Conservation (phyloP, 768 basidiomycete species). For the Tricholoma flavovirens region DNA sequence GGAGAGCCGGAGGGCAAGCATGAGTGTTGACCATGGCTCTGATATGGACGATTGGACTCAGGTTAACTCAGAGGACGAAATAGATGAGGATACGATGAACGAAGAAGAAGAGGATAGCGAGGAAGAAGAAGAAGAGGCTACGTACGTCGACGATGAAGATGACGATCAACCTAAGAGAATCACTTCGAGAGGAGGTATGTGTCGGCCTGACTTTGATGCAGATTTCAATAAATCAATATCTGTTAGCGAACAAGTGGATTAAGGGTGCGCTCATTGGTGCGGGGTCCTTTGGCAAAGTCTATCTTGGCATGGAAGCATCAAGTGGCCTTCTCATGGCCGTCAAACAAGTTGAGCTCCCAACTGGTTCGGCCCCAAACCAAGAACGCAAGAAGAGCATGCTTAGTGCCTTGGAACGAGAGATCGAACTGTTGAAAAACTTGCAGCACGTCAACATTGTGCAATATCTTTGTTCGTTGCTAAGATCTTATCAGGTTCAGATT, state of each 20-base stretch:
- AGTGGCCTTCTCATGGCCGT: constrained; percentile 93
- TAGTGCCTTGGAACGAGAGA: constrained; percentile 87
- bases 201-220: background rate
- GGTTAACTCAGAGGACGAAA: constrained; percentile 48
- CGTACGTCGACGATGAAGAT: constrained; percentile 35
- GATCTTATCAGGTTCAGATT: constrained; percentile 1
- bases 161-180: constrained; percentile 40
- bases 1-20: constrained; percentile 61
- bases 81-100: constrained; percentile 31
- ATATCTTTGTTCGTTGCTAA: constrained; percentile 73
- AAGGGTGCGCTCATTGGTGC: constrained; percentile 94
- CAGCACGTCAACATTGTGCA: constrained; percentile 97
- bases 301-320: constrained; percentile 91
- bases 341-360: constrained; percentile 92
- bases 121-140: constrained; percentile 43
- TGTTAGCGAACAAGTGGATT: constrained; percentile 87
- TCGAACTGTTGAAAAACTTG: constrained; percentile 85
- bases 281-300: constrained; percentile 93
- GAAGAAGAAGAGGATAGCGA: constrained; percentile 44
- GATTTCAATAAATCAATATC: background rate
- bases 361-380: constrained; percentile 77
- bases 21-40: constrained; percentile 35
- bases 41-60: constrained; percentile 70
- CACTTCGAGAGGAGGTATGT: constrained; percentile 50
- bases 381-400: constrained; percentile 94